Evolutionary conservation across 2,329 filamentous ascomycete species (phyloP).

Genomic region (Dothistroma septosporum): DNA sequence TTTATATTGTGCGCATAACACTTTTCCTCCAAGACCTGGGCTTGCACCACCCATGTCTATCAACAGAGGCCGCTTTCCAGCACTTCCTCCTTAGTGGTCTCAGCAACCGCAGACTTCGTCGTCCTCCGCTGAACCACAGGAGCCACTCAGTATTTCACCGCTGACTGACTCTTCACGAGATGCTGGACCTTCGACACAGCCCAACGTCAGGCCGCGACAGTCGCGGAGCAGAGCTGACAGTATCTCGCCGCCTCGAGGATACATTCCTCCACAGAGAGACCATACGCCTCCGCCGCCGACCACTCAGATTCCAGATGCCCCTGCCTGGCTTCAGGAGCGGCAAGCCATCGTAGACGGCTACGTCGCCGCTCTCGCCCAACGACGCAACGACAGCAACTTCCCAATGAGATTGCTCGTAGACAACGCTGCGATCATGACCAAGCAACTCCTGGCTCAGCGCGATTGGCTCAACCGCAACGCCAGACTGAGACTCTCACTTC

Average conservation of each 20-base stretch:
- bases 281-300: not conserved
- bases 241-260: not conserved
- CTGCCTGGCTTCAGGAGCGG: not conserved
- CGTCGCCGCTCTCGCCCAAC: not conserved
- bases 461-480: not conserved
- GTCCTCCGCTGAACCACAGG: not conserved
- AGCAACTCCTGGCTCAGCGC: not conserved
- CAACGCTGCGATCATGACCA: not conserved
- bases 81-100: not conserved
- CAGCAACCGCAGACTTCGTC: not conserved
- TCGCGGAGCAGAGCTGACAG: not conserved
- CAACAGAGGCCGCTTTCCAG: not conserved
- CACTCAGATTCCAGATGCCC: not conserved
- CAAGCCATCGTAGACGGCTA: not conserved
- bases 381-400: not conserved
- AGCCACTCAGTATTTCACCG: not conserved
- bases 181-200: not conserved
- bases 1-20: not conserved
- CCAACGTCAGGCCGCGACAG: not conserved
- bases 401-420: not conserved
- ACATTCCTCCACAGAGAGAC: not conserved
- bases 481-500: not conserved
- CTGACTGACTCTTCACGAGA: not conserved
- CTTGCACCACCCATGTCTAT: not conserved
- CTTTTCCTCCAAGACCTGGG: not conserved